Conservation (phyloP, 768 basidiomycete genomes). For the Dacryopinax primogenitus region DNA sequence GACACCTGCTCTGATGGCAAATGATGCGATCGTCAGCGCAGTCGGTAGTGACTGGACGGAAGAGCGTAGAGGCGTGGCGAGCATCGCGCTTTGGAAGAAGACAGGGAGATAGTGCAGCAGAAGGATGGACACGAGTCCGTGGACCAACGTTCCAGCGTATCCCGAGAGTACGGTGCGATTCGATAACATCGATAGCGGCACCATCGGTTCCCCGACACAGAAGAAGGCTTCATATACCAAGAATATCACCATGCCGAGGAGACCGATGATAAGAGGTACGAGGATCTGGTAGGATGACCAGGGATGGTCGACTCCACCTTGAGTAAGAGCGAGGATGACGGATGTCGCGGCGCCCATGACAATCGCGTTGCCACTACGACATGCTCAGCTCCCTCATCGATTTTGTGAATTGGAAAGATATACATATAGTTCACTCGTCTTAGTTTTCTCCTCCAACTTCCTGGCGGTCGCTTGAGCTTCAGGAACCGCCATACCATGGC, state of each 20-base stretch:
- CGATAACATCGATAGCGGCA: conserved; percentile 25
- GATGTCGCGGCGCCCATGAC: conserved; percentile 29
- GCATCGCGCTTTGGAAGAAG: conserved; percentile 30
- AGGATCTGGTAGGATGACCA: conserved; percentile 35
- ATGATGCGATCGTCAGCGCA: conserved; percentile 30
- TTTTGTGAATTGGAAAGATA: conserved; percentile 12
- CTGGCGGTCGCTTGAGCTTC: conserved; percentile 27
- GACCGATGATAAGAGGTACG: conserved; percentile 35
- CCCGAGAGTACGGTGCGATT: conserved; percentile 27
- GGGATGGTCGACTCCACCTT: conserved; percentile 35
- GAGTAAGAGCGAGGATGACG: conserved; percentile 35
- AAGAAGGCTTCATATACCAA: conserved; percentile 8
- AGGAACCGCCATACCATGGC: conserved; percentile 26
- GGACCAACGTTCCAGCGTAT: not conserved
- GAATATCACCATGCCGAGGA: conserved; percentile 21
- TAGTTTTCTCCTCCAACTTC: conserved; percentile 26
- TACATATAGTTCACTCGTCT: conserved; percentile 32
- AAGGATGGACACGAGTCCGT: not conserved
- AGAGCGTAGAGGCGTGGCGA: conserved; percentile 28
- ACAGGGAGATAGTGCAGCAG: conserved; percentile 20
- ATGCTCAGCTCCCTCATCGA: not conserved
- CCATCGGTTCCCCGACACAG: not conserved
- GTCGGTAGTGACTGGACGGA: conserved; percentile 32
- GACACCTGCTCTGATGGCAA: conserved; percentile 31
- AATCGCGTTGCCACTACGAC: conserved; percentile 32